Evolutionary conservation across 208 protist species (phyloP), one percentile per base, ranked within the genome.

Genomic region (Acanthamoeba healyi): DNA sequence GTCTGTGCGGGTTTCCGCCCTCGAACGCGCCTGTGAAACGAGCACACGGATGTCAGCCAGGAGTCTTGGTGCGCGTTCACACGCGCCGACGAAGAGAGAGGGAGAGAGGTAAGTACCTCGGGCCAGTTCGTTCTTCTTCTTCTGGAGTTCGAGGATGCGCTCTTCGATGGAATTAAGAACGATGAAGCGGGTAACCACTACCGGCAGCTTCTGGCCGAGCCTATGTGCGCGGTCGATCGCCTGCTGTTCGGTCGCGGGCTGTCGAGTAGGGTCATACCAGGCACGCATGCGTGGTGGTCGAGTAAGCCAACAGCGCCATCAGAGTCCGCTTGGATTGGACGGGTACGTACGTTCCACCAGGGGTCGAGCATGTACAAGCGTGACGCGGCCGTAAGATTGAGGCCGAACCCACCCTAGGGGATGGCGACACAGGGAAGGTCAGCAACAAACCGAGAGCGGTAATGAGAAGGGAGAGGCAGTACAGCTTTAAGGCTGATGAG

Each of bases 331-430:
- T n/a, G n/a, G n/a, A n/a, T n/a, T n/a, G n/a, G n/a, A n/a, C n/a
- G n/a, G n/a, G n/a, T n/a, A n/a, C n/a, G n/a, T n/a, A n/a, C n/a
- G 29, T 70, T 70, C 98, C 98, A 99, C 94, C 94, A 97, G 19
- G 96, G 92, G 63, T 90, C 95, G 2, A 96, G 40, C 26, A 97
- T 46, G 63, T 94, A 96, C 4, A 97, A 95, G 29, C 94, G 67
- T 15, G 49, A 95, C 5, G 95, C 96, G 2, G 54, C 92, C 3
- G 93, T 93, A 34, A 97, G 91, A 61, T 97, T 97, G 9, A 97
- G 90, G 9, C 72, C 72, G 72, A 29, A 54, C 17, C 96, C 96
- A 56, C 96, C 96, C n/a, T 70, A 70, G 29, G 7, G 14, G 10
- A 54, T 70, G 6, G 61, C 6, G 26, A 70, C 19, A 70, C 61